These are phyloP conservation scores for Elsinoe perseae DNA, from an alignment of 2,329 filamentous ascomycete genomes.

Conservation along the genomic window DNA sequence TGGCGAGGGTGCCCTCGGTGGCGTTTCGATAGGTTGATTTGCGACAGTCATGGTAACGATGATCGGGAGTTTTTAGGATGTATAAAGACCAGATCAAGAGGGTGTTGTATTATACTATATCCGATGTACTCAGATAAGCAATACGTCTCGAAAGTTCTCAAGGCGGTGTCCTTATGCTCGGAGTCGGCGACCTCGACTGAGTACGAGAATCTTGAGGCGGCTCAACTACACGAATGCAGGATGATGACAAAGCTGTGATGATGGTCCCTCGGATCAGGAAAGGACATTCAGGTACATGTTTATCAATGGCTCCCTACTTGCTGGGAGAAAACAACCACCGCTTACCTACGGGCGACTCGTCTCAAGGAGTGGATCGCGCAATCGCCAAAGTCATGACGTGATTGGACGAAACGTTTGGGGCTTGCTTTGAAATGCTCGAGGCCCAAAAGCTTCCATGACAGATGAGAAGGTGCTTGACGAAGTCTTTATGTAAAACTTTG, in stretches of 20 bases:
- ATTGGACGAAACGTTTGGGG: constrained; percentile 1
- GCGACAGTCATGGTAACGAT: not conserved
- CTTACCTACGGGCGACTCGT: constrained; percentile 2
- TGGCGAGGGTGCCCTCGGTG: constrained; percentile 64
- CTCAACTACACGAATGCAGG: not conserved
- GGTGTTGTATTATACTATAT: not conserved
- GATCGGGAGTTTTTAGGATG: not conserved
- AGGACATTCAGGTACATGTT: not conserved
- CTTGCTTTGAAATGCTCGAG: constrained; percentile 8
- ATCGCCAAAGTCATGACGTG: constrained; percentile 8
- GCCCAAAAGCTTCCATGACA: not conserved
- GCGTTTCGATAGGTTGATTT: constrained; percentile 59
- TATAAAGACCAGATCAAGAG: not conserved
- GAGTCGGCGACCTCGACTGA: not conserved
- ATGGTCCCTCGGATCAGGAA: not conserved
- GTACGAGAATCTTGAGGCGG: not conserved
- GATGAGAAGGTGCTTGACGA: not conserved
- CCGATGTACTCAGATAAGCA: not conserved
- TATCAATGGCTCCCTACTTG: not conserved
- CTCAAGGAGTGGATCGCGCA: constrained; percentile 3
- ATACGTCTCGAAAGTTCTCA: not conserved
- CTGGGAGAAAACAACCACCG: not conserved
- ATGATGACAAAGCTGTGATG: constrained; percentile 7
- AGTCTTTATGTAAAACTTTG: not conserved
- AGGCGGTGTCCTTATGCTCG: not conserved